Base-by-base conservation (phyloP, 2,329 filamentous ascomycete species). In the Monosporascus sp. region DNA sequence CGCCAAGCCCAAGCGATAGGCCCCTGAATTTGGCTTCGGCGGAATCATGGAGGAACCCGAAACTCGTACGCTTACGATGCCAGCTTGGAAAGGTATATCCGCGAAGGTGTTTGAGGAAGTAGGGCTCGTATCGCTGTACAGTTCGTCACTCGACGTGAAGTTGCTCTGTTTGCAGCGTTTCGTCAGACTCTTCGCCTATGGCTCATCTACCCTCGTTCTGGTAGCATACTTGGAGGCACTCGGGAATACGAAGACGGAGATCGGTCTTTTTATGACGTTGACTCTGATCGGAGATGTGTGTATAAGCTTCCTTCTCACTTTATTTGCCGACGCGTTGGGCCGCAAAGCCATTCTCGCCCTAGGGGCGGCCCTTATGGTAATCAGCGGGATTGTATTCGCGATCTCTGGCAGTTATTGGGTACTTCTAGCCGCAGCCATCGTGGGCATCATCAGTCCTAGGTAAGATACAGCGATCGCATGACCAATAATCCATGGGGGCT, bases 221-320 rank as follows among this genome's bases (percentile, higher is more conserved):
- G 83, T 82, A 11, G 71, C 78, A 22, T 85, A 80, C 57, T 74
- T 87, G 7, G 71, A 73, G 16, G 72, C 70, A 2, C 71, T 85
- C 1, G 73, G 69, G 8, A 73, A 80, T 43, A 75, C 79, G 1
- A 74, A 82, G 54, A 71, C 76, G 0, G 70, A 70, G 34, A 81
- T 83, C 55, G 84, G 84, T 3, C 68, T 85, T 1, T 87, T 87
- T 69, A 86, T 87, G 83, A 85, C 82, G 0, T 64, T 86, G 57
- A 87, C 84, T 0, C 68, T 87, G 17, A 70, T 75, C 16, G 84
- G 84, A 26, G 84, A 87, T 65, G 76, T 81, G 4, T 62, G 73
- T 43, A 79, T 86, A 56, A 85, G 82, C 61, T 78, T 85, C 53
- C 38, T 81, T 22, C 72, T 87, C 47, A 84, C 83, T 0, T 62